phyloP scores from a whole-genome alignment of 2,329 filamentous ascomycete species.

The Colletotrichum caudatum region DNA sequence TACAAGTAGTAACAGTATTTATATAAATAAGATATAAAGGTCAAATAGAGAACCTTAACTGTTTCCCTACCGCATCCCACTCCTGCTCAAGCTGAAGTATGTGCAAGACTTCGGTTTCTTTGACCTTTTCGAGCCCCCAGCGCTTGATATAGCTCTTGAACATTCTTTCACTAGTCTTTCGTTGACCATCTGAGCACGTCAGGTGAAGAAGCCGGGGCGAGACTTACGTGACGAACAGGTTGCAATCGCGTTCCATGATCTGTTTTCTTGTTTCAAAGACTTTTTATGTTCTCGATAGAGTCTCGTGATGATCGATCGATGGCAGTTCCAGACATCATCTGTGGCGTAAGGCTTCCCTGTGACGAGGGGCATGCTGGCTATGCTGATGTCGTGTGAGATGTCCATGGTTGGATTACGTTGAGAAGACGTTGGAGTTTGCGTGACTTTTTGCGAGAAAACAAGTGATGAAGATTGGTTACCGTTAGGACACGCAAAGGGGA shows the following conservation, averaged over 20 bases:
- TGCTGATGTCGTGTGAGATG: neutral
- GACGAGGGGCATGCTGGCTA: neutral
- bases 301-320: conserved; percentile 6
- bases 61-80: conserved; percentile 14
- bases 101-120: conserved; percentile 17
- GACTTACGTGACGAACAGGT: conserved; percentile 15
- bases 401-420: neutral
- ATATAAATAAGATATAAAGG: too few species aligned
- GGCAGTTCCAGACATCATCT: conserved; percentile 5
- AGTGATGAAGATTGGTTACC: neutral
- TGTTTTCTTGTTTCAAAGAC: conserved; percentile 22
- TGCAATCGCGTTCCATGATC: conserved; percentile 25
- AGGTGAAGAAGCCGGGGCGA: neutral
- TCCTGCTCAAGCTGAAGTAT: conserved; percentile 17
- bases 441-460: neutral
- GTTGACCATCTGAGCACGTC: too few species aligned
- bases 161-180: conserved; percentile 9
- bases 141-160: conserved; percentile 17
- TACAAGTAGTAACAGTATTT: too few species aligned
- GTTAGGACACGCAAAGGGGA: too few species aligned
- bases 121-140: conserved; percentile 32
- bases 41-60: conserved; percentile 3
- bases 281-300: conserved; percentile 21
- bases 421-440: neutral
- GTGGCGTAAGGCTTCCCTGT: conserved; percentile 24